Evolutionary conservation across 441 rosid species (phyloP), one percentile per base, ranked within the genome.

Genomic region (Populus hybrid): DNA sequence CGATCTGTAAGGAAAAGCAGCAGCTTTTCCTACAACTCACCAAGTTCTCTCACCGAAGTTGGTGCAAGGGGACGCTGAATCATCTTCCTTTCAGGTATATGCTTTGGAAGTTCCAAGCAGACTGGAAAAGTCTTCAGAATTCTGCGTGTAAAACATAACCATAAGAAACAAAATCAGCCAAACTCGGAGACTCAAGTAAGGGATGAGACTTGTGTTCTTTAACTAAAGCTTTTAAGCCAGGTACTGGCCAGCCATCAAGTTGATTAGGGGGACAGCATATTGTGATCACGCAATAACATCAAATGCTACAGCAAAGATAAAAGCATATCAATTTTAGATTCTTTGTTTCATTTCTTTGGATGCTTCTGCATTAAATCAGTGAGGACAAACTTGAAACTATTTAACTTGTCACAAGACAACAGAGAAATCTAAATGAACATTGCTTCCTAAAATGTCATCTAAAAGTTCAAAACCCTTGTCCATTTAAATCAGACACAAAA

Each of bases 201-300:
- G 24, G 24, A 24, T 24, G 24, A 24, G 24, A 53, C 40, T 69
- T 69, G 6, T n/a, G 18, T 11, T 19, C 40, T 69, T 9, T 36
- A n/a, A 59, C 68, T 73, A 19, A 30, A 53, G 16, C 67, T 9
- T 34, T 73, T 34, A 32, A 32, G n/a, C 19, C 3, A 7, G 3
- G 32, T 14, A 5, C 2, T 19, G 11, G 67, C 75, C 68, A 7
- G 63, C 67, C 36, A 59, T 10, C n/a, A 50, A 50, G 59, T 16
- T 50, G n/a, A 16, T 16, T 4, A 32, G 12, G 1, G n/a, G 38
- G 36, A 34, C 18, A 28, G 36, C 18, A 32, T 9, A 8, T n/a
- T 53, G 32, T n/a, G 46, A 73, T 42, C n/a, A 32, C 24, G 35
- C 30, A 34, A 63, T 73, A 46, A 63, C 65, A 63, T 73, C 69